Percentiles rank a stretch among this genome's conserved stretches.
Conservation (phyloP, 108 stramenopile species). For the Fragilaria crotonensis region DNA sequence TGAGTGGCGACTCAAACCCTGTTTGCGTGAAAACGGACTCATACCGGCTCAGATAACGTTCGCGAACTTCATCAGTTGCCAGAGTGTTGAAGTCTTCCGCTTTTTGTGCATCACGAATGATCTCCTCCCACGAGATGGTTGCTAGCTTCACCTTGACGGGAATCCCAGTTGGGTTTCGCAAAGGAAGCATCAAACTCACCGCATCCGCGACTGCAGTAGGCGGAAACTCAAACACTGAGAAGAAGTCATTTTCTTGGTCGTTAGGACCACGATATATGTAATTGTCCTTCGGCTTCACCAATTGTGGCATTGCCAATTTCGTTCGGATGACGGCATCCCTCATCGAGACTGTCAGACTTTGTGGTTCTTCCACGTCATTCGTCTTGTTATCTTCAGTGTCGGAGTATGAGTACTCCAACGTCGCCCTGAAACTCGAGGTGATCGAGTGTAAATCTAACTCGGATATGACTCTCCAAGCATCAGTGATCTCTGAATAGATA, state of each 20-base stretch:
- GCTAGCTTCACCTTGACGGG: constrained; percentile 58
- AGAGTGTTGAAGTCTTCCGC: constrained; percentile 4
- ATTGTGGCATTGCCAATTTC: constrained; percentile 36
- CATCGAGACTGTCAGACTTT: constrained; percentile 31
- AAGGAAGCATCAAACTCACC: constrained; percentile 20
- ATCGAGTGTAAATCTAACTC: constrained; percentile 20
- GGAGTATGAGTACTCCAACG: constrained; percentile 26
- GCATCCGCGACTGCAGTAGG: constrained; percentile 46
- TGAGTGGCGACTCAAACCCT: background rate
- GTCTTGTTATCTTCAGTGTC: background rate
- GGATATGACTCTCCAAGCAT: constrained; percentile 26
- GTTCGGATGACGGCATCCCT: constrained; percentile 41
- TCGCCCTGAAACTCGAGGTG: constrained; percentile 29
- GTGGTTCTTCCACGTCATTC: constrained; percentile 1
- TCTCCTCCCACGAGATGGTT: constrained; percentile 6
- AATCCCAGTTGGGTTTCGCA: constrained; percentile 62
- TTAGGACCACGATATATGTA: background rate
- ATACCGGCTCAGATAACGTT: background rate
- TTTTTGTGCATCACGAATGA: background rate
- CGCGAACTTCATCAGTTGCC: background rate
- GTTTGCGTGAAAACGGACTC: background rate
- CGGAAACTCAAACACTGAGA: constrained; percentile 42
- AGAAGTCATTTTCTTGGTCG: constrained; percentile 4
- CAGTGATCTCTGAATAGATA: constrained; percentile 23
- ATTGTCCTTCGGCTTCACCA: constrained; percentile 6